Evolutionary conservation across 441 rosid genomes (phyloP).

Genomic region (Francoa sonchifolia): DNA sequence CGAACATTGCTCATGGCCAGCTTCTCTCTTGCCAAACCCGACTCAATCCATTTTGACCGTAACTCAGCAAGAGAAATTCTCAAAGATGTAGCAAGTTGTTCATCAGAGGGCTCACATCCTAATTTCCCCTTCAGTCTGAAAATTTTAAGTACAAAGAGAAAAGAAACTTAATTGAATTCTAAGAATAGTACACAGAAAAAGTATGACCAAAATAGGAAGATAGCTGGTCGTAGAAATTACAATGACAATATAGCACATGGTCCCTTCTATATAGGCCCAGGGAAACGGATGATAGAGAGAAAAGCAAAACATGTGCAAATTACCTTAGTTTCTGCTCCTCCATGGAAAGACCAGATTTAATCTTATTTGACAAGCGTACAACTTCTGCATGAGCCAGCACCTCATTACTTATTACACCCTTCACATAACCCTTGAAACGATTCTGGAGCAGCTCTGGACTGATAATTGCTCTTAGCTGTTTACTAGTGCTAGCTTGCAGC

Average conservation of each 20-base stretch:
- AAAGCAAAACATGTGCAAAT: neutral
- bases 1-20: constrained; percentile 96
- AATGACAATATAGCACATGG: too few relatives aligned
- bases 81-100: constrained; percentile 69
- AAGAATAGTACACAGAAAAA: too few relatives aligned
- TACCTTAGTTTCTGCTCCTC: constrained; percentile 80
- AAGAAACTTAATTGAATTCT: neutral
- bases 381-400: constrained; percentile 75
- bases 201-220: too few relatives aligned
- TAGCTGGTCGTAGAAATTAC: too few relatives aligned
- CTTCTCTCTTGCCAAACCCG: constrained; percentile 77
- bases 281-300: neutral
- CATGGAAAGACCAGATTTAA: constrained; percentile 61
- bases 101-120: constrained; percentile 84
- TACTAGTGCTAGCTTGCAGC: constrained; percentile 18
- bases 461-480: constrained; percentile 29
- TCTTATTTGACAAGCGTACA: constrained; percentile 55
- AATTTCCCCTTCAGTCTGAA: constrained; percentile 62
- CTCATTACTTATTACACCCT: constrained; percentile 56
- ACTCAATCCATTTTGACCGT: constrained; percentile 48
- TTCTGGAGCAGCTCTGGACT: constrained; percentile 47
- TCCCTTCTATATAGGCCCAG: neutral
- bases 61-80: constrained; percentile 59
- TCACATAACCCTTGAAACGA: constrained; percentile 66
- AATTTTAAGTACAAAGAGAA: constrained; percentile 5